phyloP scores from a whole-genome alignment of 2,329 filamentous ascomycete species.

The Colletotrichum sp. region DNA sequence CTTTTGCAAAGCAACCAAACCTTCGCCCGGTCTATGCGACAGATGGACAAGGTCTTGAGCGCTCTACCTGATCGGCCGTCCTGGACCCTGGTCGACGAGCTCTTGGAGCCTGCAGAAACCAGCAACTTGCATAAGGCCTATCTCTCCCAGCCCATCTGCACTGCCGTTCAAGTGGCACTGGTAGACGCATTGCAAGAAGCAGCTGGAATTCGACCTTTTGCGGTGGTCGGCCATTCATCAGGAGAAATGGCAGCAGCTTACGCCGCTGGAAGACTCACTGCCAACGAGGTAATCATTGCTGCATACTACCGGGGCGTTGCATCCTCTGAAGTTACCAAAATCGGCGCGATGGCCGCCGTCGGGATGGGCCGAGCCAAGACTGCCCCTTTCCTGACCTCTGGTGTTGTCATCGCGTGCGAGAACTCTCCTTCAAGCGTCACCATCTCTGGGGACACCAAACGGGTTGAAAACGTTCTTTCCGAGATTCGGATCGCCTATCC shows the following conservation, averaged over 20 bases:
- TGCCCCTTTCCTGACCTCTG: neutral
- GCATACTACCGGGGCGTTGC: conserved; percentile 29
- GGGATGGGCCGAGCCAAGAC: neutral
- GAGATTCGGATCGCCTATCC: conserved; percentile 15
- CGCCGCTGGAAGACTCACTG: conserved; percentile 38
- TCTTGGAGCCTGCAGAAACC: neutral
- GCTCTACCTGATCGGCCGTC: neutral
- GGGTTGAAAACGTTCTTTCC: neutral
- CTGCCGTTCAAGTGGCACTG: conserved; percentile 44
- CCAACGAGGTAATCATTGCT: conserved; percentile 37
- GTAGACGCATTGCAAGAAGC: conserved; percentile 37
- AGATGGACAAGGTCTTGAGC: conserved; percentile 19
- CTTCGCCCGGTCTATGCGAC: conserved; percentile 1
- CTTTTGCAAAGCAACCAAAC: conserved; percentile 18
- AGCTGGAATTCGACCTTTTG: conserved; percentile 32
- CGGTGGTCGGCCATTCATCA: conserved; percentile 46
- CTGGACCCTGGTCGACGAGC: neutral
- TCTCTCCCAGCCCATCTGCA: conserved; percentile 32
- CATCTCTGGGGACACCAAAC: neutral
- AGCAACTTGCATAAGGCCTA: conserved; percentile 1
- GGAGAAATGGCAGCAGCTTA: conserved; percentile 53
- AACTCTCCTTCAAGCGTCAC: neutral
- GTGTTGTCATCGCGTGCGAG: conserved; percentile 4
- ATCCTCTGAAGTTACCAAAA: conserved; percentile 12
- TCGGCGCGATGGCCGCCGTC: neutral